Base-by-base conservation (phyloP, 805 yeast genomes). In the Tetrapisispora pingtungensis region DNA sequence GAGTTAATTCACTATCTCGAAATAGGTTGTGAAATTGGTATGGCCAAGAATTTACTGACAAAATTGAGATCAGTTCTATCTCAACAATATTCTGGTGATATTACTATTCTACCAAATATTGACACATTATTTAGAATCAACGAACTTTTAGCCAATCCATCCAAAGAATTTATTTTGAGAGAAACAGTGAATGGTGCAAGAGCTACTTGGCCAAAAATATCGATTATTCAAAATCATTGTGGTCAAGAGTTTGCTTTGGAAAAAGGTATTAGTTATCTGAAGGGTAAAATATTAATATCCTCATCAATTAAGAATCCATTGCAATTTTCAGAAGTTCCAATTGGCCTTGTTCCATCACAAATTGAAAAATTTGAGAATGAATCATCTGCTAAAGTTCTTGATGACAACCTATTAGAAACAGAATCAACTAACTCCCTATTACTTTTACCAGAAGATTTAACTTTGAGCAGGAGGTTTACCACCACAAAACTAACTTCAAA, bases 181-280 rank as follows among this genome's bases (percentile, higher is more conserved):
- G 64, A 56, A 46, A 74, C 82, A 2, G 71, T 79, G 33, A 73
- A 94, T 49, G 98, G 97, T 1, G 93, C 95, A 1, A 69, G 85
- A 46, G 90, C 96, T 0, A 81, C 96, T 0, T 90, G 97, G 97
- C 95, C 96, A 0, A 85, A 86, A 56, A 63, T 93, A 4, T 77
- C 95, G 1, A 72, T 89, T 36, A 86, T 90, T 39, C 74, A 81
- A 52, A 90, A 93, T 60, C 96, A 87, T 57, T 88, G 96, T 63
- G 80, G 93, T 0, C 77, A 88, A 28, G 98, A 90, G 57, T 81
- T 90, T 61, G 83, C 88, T 0, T 67, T 90, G 34, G 97, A 90
- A 61, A 74, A 73, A 46, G 83, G 93, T 8, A 87, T 93, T 8
- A 71, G 80, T n/a, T 57, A 64, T 8, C 61, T 88, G 44, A 71